Base-by-base conservation (phyloP, 108 stramenopile species). In the Parmales sp. region DNA sequence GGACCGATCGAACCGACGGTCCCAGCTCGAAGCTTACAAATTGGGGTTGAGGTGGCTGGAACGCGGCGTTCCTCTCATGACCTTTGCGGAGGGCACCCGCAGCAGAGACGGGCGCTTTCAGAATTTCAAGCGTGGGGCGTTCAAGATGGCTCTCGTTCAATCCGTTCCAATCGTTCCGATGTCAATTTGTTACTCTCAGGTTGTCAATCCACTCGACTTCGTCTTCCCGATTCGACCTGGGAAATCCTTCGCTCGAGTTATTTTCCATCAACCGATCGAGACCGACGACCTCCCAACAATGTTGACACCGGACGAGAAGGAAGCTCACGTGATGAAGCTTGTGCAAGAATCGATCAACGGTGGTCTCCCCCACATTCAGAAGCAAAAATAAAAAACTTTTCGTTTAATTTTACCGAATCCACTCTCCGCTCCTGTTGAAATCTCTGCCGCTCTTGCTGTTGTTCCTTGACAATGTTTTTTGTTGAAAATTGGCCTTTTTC, bases 91-190 rank as follows among this genome's bases (percentile, higher is more conserved):
- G 66, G 83, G 83, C 0, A 81, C 83, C 38, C 75, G 83, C 2
- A 77, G 73, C 49, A 69, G 74, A 64, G 77, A 68, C 39, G 76
- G 80, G 26, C 54, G 78, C 18, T 25, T 84, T 72, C 73, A 79
- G 44, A 69, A 76, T 26, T 84, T 84, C 54, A 84, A 84, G 76
- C 76, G 74, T 63, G 82, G 82, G 8, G 83, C 83, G 39, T 84
- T 84, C 76, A 80, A 80, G 39, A 80, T 80, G 80, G 80, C 80
- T 19, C 72, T 78, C 64, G 31, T 67, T 1, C 74, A 69, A 1
- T 69, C 69, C 37, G 80, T 77, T 1, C 49, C 69, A 25, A 74
- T 80, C 39, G 77, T 80, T 11, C 80, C 80, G 1, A 43, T 80
- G 22, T 51, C 71, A 13, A 80, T 80, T 60, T 38, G 44, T 4